Base-by-base conservation (phyloP, 2,329 filamentous ascomycete genomes). In the Colletotrichum sp. region DNA sequence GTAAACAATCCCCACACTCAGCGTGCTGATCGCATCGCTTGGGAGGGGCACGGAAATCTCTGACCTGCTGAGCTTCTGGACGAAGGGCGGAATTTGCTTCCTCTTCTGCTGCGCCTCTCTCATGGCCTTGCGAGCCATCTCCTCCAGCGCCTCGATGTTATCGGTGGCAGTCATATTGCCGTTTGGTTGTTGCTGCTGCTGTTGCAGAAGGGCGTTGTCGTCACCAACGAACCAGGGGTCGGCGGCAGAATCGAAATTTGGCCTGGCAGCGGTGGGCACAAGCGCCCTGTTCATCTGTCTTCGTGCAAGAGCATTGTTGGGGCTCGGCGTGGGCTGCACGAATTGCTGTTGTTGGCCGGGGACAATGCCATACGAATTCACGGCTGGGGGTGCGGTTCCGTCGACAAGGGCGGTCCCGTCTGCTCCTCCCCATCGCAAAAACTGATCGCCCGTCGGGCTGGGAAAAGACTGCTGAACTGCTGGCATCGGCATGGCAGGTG, bases 1-100 rank as follows among this genome's bases (percentile, higher is more conserved):
- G 13, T n/a, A 6, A 34, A 26, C 4, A 16, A n/a, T 15, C 13
- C 21, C 16, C 28, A 18, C 26, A 24, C 12, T 32, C 55, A 48
- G 38, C 3, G 18, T 26, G 26, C 43, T n/a, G n/a, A n/a, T 60
- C 18, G 36, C 18, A 60, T 26, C 55, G 26, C 26, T 32, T 18
- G 12, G 55, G 58, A 36, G 12, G 34, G 48, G 30, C 5, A 36
- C 36, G 38, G 8, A 18, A 55, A 10, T 43, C n/a, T 34, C 91
- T 86, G 88, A 98, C 96, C 96, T 99, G 92, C 96, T 98, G 71
- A 99, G 87, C 83, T 99, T 99, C 84, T 98, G 96, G 58, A 99
- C 96, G 87, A 99, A 99, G 0, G 97, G 96, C 1, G 97, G 96
- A 13, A 99, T 99, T 81, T 98, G 95, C 85, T 99, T 99, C 80